Base-by-base conservation (phyloP, 2,329 filamentous ascomycete species). In the Aspergillus sp. region DNA sequence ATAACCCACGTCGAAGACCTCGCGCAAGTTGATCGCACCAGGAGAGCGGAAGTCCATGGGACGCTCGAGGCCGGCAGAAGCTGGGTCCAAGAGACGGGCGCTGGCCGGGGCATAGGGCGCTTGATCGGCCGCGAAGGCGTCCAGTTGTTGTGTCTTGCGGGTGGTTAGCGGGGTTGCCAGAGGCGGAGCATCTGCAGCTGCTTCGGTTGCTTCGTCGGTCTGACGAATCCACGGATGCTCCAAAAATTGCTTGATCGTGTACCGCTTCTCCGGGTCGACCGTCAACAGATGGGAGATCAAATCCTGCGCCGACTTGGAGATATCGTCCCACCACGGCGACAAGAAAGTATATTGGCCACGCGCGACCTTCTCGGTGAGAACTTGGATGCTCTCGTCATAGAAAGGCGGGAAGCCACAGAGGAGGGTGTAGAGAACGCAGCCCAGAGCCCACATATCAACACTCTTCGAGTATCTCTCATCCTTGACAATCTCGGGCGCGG, bases 241-340 rank as follows among this genome's bases (percentile, higher is more conserved):
- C 60, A 99, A 82, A 79, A 99, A 99, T 72, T 98, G 89, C 61
- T 86, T 87, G 73, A 99, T 99, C 2, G 91, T 93, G 77, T 92
- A 99, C 17, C 95, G 88, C 82, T 96, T 94, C 62, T 96, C 92
- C 0, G 95, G 95, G 67, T 99, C 92, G 62, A 99, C 95, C 0
- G 92, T 96, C 63, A 99, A 81, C 0, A 99, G 85, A 75, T 99
- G 95, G 4, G 90, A 91, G 60, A 99, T 94, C 8, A 99, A 82
- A 70, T 99, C 94, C 75, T 98, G 92, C 0, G 95, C 95, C 3
- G 91, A 89, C 75, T 95, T 92, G 62, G 94, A 97, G 63, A 99
- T 98, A 60, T 97, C 93, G 68, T 99, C 95, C 95, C 95, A 99
- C 95, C 95, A 99, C 0, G 95, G 95, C 2, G 94, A 98, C 47